Evolutionary conservation across 2,329 filamentous ascomycete species (phyloP), one percentile per base, ranked within the genome.

Genomic region (Parastagonospora avenae): DNA sequence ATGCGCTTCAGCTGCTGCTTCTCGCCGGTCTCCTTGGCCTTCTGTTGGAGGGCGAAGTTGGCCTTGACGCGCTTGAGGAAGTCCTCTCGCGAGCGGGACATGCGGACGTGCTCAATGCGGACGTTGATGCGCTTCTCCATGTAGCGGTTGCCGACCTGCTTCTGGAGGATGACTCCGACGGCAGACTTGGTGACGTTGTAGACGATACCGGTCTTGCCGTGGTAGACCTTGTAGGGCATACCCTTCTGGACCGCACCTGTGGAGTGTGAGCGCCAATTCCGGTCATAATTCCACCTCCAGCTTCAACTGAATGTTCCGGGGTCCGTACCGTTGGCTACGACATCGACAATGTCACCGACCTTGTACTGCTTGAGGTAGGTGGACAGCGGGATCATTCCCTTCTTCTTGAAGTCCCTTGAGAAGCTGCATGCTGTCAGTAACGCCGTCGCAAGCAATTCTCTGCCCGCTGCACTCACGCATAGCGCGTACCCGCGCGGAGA

Each of bases 81-180:
- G 79, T 94, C 93, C 74, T 97, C 93, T 77, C 94, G 87, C 74
- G 93, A 97, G 79, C 94, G 90, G 70, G 93, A 97, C 77, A 90
- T 90, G 75, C 82, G 82, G 81, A 99, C 86, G 88, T 99, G 94
- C 89, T 99, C 94, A 80, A 97, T 82, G 78, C 94, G 91, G 82
- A 99, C 85, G 88, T 96, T 97, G 85, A 99, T 88, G 80, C 94
- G 93, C 92, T 99, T 99, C 90, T 99, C 94, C 79, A 99, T 85
- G 88, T 97, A 99, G 76, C 93, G 90, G 89, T 97, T 94, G 83
- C 92, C 92, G 79, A 99, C 94, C 81, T 95, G 91, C 88, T 96
- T 97, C 90, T 71, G 70, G 82, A 99, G 90, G 83, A 99, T 97
- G 80, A 99, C 90, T 75, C 94, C 94, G 77, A 99, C 92, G 66